Evolutionary conservation across 2,329 filamentous ascomycete species (phyloP), one percentile per base, ranked within the genome.

Genomic region (Aspergillus amoenus): DNA sequence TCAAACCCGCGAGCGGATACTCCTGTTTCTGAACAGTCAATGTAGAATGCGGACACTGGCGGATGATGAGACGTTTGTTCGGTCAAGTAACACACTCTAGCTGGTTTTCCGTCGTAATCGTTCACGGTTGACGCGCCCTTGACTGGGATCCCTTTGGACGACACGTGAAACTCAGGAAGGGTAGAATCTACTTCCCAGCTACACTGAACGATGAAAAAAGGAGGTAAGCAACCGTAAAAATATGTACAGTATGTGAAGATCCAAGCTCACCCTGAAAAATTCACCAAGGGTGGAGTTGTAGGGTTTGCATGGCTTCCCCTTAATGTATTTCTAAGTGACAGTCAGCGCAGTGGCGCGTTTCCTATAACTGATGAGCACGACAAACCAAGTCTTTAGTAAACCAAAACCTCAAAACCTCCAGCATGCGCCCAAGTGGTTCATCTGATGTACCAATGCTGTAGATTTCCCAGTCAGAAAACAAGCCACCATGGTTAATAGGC

Each of bases 61-160:
- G 94, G 94, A 76, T 99, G 94, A 69, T 99, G 94, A 7, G 92
- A 97, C 8, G 94, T 99, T 78, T 99, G 94, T 77, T 99, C 94
- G 24, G 94, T 97, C 59, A 99, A 82, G 73, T 96, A 99, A 9
- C 92, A 96, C 66, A 99, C 85, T 65, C 88, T 90, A 65, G 96
- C 83, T 27, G 81, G 82, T 65, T 78, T 66, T 47, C 77, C 75
- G 59, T 74, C 72, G 62, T 62, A 63, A 56, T 66, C 58, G 32
- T 63, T 69, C 55, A 64, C 70, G 42, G 68, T 65, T 52, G 69
- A 73, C 67, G 66, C 70, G 64, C 58, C 68, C 58, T 70, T 70
- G 62, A 61, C 72, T 61, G 72, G 70, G 56, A 71, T 49, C 46
- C 66, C 56, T 34, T 69, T 68, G 41, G 68, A 65, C 42, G 69